phyloP scores from a whole-genome alignment of 1,139 yeast species.

The Nakaseomyces delphensis region DNA sequence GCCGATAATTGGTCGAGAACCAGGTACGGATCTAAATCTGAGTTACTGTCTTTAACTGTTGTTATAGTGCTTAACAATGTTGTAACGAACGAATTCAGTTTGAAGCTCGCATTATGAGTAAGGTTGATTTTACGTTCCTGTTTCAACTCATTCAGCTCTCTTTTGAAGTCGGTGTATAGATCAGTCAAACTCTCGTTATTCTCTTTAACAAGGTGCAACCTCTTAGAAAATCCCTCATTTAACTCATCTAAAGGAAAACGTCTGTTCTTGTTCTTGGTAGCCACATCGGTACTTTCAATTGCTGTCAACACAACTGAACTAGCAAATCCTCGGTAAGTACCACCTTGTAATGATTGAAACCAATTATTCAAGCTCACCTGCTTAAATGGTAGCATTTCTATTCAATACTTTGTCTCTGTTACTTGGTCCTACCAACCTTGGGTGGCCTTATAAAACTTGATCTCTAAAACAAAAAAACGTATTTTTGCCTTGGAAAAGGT shows the following conservation, averaged over 20 bases:
- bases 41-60: background rate
- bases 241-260: slow-evolving; percentile 1
- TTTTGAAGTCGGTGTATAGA: background rate
- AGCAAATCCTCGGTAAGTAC: background rate
- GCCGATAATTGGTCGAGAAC: slow-evolving; percentile 21
- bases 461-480: no score
- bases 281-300: background rate
- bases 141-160: slow-evolving; percentile 1
- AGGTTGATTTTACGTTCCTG: background rate
- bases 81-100: background rate
- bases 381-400: background rate
- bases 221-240: slow-evolving; percentile 1
- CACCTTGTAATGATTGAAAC: background rate
- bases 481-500: no score
- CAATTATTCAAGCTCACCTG: background rate
- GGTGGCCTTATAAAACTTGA: background rate
- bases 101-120: background rate
- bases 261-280: background rate
- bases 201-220: background rate
- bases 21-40: slow-evolving; percentile 23
- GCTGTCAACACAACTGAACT: background rate
- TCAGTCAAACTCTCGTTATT: background rate
- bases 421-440: no score
- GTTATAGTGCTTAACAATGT: background rate
- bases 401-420: no score